Percentiles rank a stretch among this genome's conserved stretches.
These are phyloP conservation scores for Annona cherimola DNA, from an alignment of 164 flowering plant species.

Conservation along the genomic window DNA sequence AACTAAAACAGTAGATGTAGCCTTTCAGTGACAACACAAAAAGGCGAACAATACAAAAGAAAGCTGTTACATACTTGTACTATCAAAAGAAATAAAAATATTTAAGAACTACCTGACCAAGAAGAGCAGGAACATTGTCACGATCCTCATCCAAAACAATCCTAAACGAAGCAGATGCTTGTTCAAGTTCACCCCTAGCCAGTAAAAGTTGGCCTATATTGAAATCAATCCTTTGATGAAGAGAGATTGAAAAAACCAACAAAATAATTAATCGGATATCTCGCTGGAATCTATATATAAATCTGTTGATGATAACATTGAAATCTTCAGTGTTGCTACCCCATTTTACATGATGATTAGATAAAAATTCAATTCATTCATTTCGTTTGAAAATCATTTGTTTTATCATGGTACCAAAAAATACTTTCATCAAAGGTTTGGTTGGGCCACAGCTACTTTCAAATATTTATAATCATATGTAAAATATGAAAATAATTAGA, in stretches of 20 bases:
- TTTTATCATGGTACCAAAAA: neutral
- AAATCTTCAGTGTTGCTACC: too few species aligned
- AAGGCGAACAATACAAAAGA: neutral
- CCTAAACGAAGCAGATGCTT: constrained; percentile 85
- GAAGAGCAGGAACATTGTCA: constrained; percentile 90
- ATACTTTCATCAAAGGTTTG: too few species aligned
- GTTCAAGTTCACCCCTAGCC: constrained; percentile 91
- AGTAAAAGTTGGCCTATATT: constrained; percentile 86
- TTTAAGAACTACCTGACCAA: constrained; percentile 76
- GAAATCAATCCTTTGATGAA: neutral
- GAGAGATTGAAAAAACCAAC: neutral
- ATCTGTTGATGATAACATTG: neutral
- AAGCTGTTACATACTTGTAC: neutral
- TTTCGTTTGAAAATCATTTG: too few species aligned
- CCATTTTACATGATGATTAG: too few species aligned
- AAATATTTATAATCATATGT: too few species aligned
- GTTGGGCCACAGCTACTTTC: too few species aligned
- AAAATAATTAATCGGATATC: neutral
- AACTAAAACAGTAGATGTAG: neutral
- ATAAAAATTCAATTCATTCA: too few species aligned
- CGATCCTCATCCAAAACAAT: constrained; percentile 83
- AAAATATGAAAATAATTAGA: too few species aligned
- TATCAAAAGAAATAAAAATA: neutral
- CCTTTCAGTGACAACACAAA: neutral
- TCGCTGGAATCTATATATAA: neutral